These are phyloP conservation scores for Camillea tinctor DNA, from an alignment of 2,329 filamentous ascomycete genomes.

Conservation along the genomic window DNA sequence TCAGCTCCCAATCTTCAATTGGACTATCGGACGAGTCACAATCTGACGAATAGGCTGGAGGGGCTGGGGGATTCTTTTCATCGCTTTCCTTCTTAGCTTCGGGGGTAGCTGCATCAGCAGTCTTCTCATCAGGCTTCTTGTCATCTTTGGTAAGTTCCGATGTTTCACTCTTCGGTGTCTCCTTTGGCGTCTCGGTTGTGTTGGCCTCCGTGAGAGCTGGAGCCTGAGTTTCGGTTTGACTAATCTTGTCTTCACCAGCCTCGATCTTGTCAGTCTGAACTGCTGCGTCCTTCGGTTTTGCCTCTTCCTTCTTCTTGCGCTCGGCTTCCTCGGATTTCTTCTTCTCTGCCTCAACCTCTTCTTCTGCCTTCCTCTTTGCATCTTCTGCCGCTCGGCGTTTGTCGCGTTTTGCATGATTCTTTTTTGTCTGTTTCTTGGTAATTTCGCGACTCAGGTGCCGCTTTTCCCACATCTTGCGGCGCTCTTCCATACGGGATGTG, in stretches of 20 bases:
- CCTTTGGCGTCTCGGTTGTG: conserved; percentile 4
- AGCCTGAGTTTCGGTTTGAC: conserved; percentile 21
- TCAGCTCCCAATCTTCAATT: conserved; percentile 57
- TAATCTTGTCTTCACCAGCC: conserved; percentile 27
- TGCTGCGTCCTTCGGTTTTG: conserved; percentile 30
- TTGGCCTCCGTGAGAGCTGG: conserved; percentile 15
- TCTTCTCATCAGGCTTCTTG: conserved; percentile 7
- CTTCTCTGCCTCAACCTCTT: conserved; percentile 33
- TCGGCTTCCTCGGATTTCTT: conserved; percentile 23
- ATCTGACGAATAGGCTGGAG: conserved; percentile 41
- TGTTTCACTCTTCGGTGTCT: conserved; percentile 8
- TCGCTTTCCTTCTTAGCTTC: not conserved
- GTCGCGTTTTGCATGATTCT: conserved; percentile 38
- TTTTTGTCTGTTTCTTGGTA: conserved; percentile 39
- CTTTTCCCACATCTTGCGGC: conserved; percentile 49
- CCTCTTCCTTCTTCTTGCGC: conserved; percentile 17
- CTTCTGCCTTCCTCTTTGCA: conserved; percentile 40
- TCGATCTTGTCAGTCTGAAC: conserved; percentile 31
- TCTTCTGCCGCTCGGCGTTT: conserved; percentile 33
- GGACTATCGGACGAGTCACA: conserved; percentile 60
- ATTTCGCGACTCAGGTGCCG: conserved; percentile 40
- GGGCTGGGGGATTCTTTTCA: not conserved
- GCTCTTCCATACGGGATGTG: conserved; percentile 43
- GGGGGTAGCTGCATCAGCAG: not conserved
- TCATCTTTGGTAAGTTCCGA: conserved; percentile 6